These are phyloP conservation scores for Cytospora mali DNA, from an alignment of 2,329 filamentous ascomycete species.

Conservation along the genomic window DNA sequence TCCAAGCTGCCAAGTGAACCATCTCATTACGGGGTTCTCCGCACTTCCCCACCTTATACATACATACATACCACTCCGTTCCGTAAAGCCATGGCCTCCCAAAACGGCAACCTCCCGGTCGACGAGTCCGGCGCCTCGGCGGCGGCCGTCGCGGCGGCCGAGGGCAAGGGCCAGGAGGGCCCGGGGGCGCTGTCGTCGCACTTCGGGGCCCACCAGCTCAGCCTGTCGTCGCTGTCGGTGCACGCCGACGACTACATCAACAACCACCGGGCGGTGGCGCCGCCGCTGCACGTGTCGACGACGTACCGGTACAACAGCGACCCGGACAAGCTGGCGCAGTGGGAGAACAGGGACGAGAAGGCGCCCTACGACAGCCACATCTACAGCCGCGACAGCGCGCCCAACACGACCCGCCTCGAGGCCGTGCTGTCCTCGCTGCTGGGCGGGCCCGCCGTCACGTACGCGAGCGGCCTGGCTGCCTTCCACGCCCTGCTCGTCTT, in stretches of 20 bases:
- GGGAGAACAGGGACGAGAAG: constrained; percentile 54
- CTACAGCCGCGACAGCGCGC: constrained; percentile 80
- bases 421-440: constrained; percentile 76
- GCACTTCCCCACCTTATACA: not conserved
- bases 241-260: constrained; percentile 83
- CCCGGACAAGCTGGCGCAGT: constrained; percentile 62
- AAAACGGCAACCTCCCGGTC: constrained; percentile 15
- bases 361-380: constrained; percentile 66
- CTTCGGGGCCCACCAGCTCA: constrained; percentile 44
- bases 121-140: constrained; percentile 19
- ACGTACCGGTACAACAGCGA: constrained; percentile 82
- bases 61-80: not conserved
- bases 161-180: constrained; percentile 19
- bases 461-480: constrained; percentile 81
- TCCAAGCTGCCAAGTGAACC: no score
- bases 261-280: constrained; percentile 76
- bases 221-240: constrained; percentile 71
- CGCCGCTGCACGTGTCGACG: constrained; percentile 86
- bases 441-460: constrained; percentile 71
- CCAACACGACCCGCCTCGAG: constrained; percentile 85
- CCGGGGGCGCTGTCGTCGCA: constrained; percentile 35
- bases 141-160: constrained; percentile 3
- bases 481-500: constrained; percentile 87
- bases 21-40: not conserved
- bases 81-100: constrained; percentile 9